Percentiles rank a stretch among this genome's conserved stretches.
Evolutionary conservation across 768 basidiomycete genomes (phyloP).

Genomic region (Leucosporidium yakuticum): DNA sequence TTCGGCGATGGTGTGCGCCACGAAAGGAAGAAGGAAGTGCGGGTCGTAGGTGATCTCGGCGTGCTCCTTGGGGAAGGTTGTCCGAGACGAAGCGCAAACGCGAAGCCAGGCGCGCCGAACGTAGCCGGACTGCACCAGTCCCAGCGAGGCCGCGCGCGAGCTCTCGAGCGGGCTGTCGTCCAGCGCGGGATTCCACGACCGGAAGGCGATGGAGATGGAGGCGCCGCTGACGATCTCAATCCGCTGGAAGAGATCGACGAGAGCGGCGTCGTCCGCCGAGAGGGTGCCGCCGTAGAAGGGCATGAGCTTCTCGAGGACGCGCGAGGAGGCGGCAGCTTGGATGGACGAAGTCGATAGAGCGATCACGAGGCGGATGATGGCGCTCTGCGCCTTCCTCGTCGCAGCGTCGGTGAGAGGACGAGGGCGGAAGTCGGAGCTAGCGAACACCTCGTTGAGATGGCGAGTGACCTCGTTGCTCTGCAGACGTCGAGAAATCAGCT

Average conservation of each 20-base stretch:
- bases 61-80: constrained; percentile 32
- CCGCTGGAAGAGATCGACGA: constrained; percentile 48
- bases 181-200: constrained; percentile 55
- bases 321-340: constrained; percentile 14
- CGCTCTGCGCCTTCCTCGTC: not conserved
- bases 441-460: constrained; percentile 32
- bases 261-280: constrained; percentile 56
- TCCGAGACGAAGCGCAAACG: constrained; percentile 56
- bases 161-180: constrained; percentile 56
- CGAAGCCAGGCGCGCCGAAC: constrained; percentile 61
- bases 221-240: constrained; percentile 15
- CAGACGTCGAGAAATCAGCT: not conserved
- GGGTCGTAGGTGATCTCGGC: constrained; percentile 67
- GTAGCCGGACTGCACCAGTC: constrained; percentile 48
- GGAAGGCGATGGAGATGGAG: constrained; percentile 71
- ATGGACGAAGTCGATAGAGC: constrained; percentile 17
- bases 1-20: constrained; percentile 60
- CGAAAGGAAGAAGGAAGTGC: constrained; percentile 63
- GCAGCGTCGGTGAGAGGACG: not conserved
- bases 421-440: constrained; percentile 15
- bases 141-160: constrained; percentile 56
- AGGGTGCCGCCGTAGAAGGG: constrained; percentile 68
- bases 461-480: constrained; percentile 33
- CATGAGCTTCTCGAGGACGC: constrained; percentile 61
- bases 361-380: constrained; percentile 8